Percentiles rank a stretch among this genome's conserved stretches.
phyloP scores from a whole-genome alignment of 106 monocot genomes.

The Narthecium ossifragum region DNA sequence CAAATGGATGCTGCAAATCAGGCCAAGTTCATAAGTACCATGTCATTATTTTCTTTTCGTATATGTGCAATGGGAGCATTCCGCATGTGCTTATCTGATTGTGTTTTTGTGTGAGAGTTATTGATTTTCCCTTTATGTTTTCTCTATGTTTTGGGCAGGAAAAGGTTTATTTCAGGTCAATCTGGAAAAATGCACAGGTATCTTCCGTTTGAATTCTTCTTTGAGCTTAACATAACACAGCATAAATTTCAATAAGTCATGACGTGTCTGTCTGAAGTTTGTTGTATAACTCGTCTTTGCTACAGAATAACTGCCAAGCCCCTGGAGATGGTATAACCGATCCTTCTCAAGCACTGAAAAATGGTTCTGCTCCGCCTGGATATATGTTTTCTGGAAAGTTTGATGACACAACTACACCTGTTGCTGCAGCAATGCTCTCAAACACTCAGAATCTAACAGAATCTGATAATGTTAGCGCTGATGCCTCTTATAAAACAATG shows the following conservation, averaged over 20 bases:
- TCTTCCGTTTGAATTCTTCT: constrained; percentile 8
- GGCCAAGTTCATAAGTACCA: too few relatives aligned
- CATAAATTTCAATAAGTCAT: neutral
- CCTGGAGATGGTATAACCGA: constrained; percentile 31
- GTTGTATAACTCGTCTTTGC: neutral
- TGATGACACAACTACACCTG: constrained; percentile 25
- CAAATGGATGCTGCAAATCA: too few relatives aligned
- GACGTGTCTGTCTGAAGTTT: constrained; percentile 12
- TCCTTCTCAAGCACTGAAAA: constrained; percentile 35
- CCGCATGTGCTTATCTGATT: too few relatives aligned
- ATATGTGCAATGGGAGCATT: too few relatives aligned
- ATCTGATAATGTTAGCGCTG: constrained; percentile 24
- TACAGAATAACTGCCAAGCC: constrained; percentile 49
- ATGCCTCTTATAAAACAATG: constrained; percentile 26
- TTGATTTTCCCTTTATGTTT: constrained; percentile 19
- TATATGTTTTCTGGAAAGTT: constrained; percentile 32
- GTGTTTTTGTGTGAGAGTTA: too few relatives aligned
- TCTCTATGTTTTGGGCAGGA: constrained; percentile 50
- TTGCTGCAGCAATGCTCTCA: constrained; percentile 27
- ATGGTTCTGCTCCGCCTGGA: constrained; percentile 26
- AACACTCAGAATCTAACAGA: constrained; percentile 24
- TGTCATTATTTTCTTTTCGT: too few relatives aligned
- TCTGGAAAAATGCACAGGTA: constrained; percentile 69
- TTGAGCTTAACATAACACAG: neutral
- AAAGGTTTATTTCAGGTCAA: constrained; percentile 72